Evolutionary conservation across 2,329 filamentous ascomycete genomes (phyloP).

Genomic region (Fusarium xyrophilum): DNA sequence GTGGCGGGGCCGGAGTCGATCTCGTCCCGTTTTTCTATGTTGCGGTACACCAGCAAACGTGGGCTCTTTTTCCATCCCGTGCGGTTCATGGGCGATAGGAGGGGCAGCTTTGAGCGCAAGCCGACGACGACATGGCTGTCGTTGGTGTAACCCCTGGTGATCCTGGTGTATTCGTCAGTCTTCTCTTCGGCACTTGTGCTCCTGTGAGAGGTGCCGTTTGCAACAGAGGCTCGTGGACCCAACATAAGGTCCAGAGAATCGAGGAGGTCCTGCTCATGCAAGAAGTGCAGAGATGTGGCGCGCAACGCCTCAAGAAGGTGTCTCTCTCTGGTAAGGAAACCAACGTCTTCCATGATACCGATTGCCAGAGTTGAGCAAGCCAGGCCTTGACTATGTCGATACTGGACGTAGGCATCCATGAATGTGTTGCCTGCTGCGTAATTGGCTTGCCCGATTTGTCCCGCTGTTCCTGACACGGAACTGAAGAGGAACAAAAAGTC

Average conservation of each 20-base stretch:
- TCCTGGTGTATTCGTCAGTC: neutral
- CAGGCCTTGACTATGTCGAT: slow-evolving; percentile 46
- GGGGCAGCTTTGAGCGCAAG: slow-evolving; percentile 6
- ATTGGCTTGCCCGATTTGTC: slow-evolving; percentile 49
- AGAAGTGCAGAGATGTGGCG: slow-evolving; percentile 2
- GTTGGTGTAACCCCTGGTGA: slow-evolving; percentile 1
- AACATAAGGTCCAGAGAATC: slow-evolving; percentile 1
- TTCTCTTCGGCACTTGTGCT: neutral
- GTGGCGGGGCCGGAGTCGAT: neutral
- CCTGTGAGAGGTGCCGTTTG: neutral
- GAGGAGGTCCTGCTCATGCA: slow-evolving; percentile 6
- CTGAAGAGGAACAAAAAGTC: slow-evolving; percentile 50
- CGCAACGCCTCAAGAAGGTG: slow-evolving; percentile 5
- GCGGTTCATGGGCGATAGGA: slow-evolving; percentile 3
- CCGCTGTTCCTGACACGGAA: slow-evolving; percentile 48
- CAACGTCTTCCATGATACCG: slow-evolving; percentile 13
- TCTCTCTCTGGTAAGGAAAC: slow-evolving; percentile 3
- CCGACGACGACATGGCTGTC: neutral
- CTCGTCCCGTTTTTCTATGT: slow-evolving; percentile 1
- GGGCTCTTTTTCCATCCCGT: slow-evolving; percentile 4
- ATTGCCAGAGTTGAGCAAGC: slow-evolving; percentile 7
- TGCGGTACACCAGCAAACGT: slow-evolving; percentile 3
- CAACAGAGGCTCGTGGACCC: neutral
- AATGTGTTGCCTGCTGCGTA: slow-evolving; percentile 54
- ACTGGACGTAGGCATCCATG: slow-evolving; percentile 50